Evolutionary conservation across 1,284 basidiomycete species (phyloP), one percentile per base, ranked within the genome.

Genomic region (Ustilago trichophora): DNA sequence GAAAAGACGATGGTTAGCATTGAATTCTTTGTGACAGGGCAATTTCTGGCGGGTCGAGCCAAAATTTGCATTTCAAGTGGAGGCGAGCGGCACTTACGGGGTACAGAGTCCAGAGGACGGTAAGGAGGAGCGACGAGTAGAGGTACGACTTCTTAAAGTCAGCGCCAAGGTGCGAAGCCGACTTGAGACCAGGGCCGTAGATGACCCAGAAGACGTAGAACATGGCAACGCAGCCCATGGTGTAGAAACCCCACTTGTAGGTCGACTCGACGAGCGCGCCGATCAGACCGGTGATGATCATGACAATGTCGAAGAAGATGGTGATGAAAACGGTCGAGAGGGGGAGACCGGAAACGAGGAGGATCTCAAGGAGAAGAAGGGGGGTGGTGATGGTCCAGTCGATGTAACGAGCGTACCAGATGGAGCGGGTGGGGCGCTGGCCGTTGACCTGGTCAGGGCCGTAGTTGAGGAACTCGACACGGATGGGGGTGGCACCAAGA

Each of bases 211-310:
- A 76, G 56, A 77, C 75, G 55, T 69, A 59, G 71, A 87, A 82
- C 68, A 85, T 81, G 38, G 84, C 83, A 51, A 80, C 78, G 51
- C 83, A 77, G 22, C 84, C 86, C 60, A 87, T 83, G 31, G 82
- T 78, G 82, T 40, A 78, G 66, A 71, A 73, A 26, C 79, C 78
- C 84, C 84, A 85, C 76, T 87, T 87, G 85, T 87, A 87, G 25
- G 74, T 75, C 22, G 83, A 84, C 9, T 71, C 73, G 38, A 86
- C 84, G 43, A 87, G 83, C 0, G 84, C 83, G 25, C 86, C 87
- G 34, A 87, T 80, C 13, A 89, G 83, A 36, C 86, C 86, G 27
- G 81, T 83, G 66, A 87, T 79, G 67, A 88, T 86, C 73, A 80
- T 77, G 37, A 75, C 64, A 16, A 75, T 19, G 62, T 85, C 83